Evolutionary conservation across 352 stramenopile genomes (phyloP).

Genomic region (Phytopythium ostracodes): DNA sequence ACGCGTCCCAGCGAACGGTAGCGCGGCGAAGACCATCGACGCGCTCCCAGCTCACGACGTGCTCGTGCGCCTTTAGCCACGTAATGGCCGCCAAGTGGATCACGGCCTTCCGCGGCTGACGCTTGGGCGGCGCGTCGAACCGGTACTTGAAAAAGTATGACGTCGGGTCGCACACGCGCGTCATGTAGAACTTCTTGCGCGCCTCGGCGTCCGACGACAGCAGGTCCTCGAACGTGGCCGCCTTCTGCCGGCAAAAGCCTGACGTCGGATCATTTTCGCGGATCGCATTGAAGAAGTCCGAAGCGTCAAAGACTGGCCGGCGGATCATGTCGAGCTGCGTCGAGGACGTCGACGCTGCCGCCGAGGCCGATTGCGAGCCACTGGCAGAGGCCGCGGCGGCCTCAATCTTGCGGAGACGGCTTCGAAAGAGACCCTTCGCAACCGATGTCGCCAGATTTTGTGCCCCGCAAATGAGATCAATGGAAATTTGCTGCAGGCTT

Average conservation of each 20-base stretch:
- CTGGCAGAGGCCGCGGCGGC: not conserved
- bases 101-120: slow-evolving; percentile 53
- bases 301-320: slow-evolving; percentile 51
- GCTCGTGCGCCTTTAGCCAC: slow-evolving; percentile 83
- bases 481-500: slow-evolving; percentile 64
- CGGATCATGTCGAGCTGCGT: slow-evolving; percentile 74
- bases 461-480: slow-evolving; percentile 70
- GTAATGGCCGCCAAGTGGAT: slow-evolving; percentile 55
- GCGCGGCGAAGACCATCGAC: slow-evolving; percentile 77
- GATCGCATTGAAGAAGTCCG: slow-evolving; percentile 78
- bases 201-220: slow-evolving; percentile 53
- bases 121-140: slow-evolving; percentile 65
- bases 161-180: slow-evolving; percentile 80
- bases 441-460: slow-evolving; percentile 69
- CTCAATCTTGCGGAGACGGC: slow-evolving; percentile 55
- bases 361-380: not conserved
- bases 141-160: slow-evolving; percentile 91
- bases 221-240: slow-evolving; percentile 75
- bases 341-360: not conserved
- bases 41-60: slow-evolving; percentile 82
- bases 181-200: slow-evolving; percentile 80
- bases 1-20: slow-evolving; percentile 74
- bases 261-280: slow-evolving; percentile 79
- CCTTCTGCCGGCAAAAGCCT: slow-evolving; percentile 73
- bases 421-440: slow-evolving; percentile 70